Conservation (phyloP, 495 filamentous ascomycete genomes). For the Penicillium coffeae region DNA sequence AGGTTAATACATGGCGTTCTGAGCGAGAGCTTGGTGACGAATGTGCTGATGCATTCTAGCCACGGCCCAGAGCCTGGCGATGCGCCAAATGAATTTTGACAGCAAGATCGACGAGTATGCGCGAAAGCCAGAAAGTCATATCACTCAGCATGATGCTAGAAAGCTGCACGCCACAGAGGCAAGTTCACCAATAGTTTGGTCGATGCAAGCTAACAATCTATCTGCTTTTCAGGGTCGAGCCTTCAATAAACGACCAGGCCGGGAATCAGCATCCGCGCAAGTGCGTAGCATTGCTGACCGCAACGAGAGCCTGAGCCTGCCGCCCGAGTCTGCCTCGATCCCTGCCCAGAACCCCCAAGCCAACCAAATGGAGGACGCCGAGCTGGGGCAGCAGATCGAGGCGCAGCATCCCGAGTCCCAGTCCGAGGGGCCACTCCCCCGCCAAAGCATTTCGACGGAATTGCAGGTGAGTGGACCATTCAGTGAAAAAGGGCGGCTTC, state of each 20-base stretch:
- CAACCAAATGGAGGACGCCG: constrained; percentile 30
- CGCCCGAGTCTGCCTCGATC: constrained; percentile 16
- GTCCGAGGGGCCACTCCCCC: constrained; percentile 30
- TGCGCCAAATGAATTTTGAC: constrained; percentile 39
- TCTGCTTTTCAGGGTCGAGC: constrained; percentile 26
- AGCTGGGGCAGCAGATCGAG: too few relatives aligned
- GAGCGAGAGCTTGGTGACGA: neutral
- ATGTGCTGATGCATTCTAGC: constrained; percentile 16
- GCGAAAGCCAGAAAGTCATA: constrained; percentile 29
- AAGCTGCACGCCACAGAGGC: constrained; percentile 33
- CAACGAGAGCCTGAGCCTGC: constrained; percentile 29
- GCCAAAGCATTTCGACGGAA: constrained; percentile 27
- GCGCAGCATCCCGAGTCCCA: too few relatives aligned
- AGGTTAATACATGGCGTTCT: constrained; percentile 14
- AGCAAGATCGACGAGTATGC: constrained; percentile 30
- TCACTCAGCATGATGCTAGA: constrained; percentile 32
- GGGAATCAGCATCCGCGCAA: constrained; percentile 29
- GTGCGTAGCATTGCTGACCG: constrained; percentile 34
- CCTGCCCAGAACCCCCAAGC: constrained; percentile 31
- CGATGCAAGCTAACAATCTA: neutral
- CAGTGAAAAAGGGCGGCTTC: neutral
- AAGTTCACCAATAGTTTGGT: neutral
- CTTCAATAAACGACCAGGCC: constrained; percentile 30
- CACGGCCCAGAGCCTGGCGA: constrained; percentile 31
- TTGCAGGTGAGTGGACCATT: constrained; percentile 27